Evolutionary conservation across 768 basidiomycete species (phyloP), one percentile per base, ranked within the genome.

Genomic region (Suillus bovinus): DNA sequence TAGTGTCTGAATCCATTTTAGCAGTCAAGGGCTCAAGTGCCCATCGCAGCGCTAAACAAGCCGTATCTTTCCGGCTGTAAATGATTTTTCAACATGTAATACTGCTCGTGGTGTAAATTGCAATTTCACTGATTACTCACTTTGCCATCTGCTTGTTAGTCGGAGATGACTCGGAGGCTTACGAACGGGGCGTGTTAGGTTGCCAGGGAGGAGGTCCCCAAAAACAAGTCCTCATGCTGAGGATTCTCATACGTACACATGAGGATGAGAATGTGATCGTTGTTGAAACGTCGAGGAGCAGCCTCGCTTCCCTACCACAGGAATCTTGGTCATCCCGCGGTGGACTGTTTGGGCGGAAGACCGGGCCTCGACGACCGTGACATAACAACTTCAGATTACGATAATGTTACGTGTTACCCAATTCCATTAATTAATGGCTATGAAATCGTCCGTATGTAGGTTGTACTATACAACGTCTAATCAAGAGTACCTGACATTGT

Each of bases 151-250:
- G 16, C 20, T 38, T 39, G n/a, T 20, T 20, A 39, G 16, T 47
- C 27, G 54, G 55, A 38, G 22, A 27, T 56, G 55, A n/a, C n/a
- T n/a, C n/a, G n/a, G n/a, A 36, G 49, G 27, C 50, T 52, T 52
- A n/a, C 20, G 1, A 9, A 29, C 11, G 27, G 17, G 17, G 55
- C 17, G 38, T 27, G 16, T 50, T 27, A 50, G 49, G 55, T 56
- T 56, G 54, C 22, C 36, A 55, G 22, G 53, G 53, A 24, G 22
- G 53, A 54, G 16, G 36, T 38, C 54, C 54, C 34, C 22, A 55
- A 36, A 24, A 55, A 5, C 36, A 38, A 55, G 36, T 17, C 54
- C 54, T 55, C 54, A 36, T 55, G 54, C 50, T 55, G 36, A 27
- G 3, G 24, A 27, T 38, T 56, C 24, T 56, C 17, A 24, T 55